Evolutionary conservation across 805 yeast species (phyloP).

Genomic region (Wickerhamia fluorescens): DNA sequence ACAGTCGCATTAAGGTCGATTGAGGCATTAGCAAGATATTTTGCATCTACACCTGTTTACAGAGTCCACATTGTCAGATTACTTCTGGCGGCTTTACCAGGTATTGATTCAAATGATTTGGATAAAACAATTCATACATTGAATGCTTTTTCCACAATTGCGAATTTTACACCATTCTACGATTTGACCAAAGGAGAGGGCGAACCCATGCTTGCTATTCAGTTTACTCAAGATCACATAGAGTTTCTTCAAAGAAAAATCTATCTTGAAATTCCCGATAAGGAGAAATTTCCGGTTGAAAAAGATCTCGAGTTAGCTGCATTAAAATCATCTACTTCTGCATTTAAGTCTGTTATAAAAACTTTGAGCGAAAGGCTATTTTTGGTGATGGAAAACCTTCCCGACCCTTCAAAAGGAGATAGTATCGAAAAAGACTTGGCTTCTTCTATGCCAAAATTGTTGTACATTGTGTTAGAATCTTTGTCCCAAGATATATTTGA

Average conservation of each 20-base stretch:
- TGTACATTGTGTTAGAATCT: conserved; percentile 42
- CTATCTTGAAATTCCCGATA: conserved; percentile 12
- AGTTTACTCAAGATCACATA: conserved; percentile 62
- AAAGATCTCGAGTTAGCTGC: conserved; percentile 46
- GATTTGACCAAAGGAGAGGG: conserved; percentile 46
- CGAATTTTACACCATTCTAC: conserved; percentile 64
- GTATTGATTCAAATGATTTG: conserved; percentile 84
- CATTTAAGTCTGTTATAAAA: conserved; percentile 54
- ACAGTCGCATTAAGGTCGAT: conserved; percentile 64
- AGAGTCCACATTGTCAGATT: conserved; percentile 77
- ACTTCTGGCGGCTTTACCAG: conserved; percentile 62
- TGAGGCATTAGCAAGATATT: conserved; percentile 56
- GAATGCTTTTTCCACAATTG: conserved; percentile 60
- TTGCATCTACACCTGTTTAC: conserved; percentile 56
- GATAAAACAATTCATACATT: conserved; percentile 63
- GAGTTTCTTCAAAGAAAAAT: conserved; percentile 42
- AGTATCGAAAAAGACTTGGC: conserved; percentile 45
- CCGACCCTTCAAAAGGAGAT: conserved; percentile 47
- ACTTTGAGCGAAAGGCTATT: conserved; percentile 54
- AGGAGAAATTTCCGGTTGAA: conserved; percentile 18
- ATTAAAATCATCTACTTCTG: conserved; percentile 63
- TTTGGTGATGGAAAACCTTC: conserved; percentile 59
- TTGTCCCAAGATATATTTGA: conserved; percentile 50
- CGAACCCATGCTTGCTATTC: conserved; percentile 32
- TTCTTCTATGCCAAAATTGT: conserved; percentile 28